Percentiles rank a stretch among this genome's conserved stretches.
Conservation (phyloP, 2,329 filamentous ascomycete genomes). For the Diaporthe citriasiana region DNA sequence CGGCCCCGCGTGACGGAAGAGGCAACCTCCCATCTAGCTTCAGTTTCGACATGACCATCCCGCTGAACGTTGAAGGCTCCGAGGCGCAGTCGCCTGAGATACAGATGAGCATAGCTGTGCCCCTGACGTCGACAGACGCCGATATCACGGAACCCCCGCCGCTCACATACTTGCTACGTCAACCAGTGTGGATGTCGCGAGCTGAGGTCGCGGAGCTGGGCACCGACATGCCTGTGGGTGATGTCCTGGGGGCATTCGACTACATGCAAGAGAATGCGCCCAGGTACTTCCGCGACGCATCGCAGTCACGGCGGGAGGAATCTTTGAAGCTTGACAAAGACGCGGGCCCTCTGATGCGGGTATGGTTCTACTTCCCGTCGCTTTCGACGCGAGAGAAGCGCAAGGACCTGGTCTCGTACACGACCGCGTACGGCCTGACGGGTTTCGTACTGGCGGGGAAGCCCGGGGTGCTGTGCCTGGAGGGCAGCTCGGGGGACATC, state of each 20-base stretch:
- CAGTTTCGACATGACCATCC: conserved; percentile 33
- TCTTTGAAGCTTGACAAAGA: not conserved
- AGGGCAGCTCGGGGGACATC: conserved; percentile 61
- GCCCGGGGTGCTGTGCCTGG: conserved; percentile 67
- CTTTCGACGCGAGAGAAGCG: conserved; percentile 71
- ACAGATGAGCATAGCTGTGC: conserved; percentile 36
- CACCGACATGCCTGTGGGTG: conserved; percentile 32
- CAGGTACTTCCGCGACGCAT: not conserved
- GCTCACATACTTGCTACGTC: conserved; percentile 33
- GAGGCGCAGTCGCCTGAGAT: conserved; percentile 14
- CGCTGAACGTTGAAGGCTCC: conserved; percentile 6
- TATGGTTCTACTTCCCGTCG: conserved; percentile 76
- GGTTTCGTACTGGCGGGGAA: conserved; percentile 74
- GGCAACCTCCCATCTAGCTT: conserved; percentile 22
- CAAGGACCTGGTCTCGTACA: conserved; percentile 68
- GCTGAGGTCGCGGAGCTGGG: conserved; percentile 37
- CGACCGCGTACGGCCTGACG: conserved; percentile 65
- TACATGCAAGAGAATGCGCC: conserved; percentile 34
- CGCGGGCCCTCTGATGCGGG: conserved; percentile 58
- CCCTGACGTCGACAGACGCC: conserved; percentile 4
- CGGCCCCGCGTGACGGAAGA: not conserved
- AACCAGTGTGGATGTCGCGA: conserved; percentile 40
- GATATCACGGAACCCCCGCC: conserved; percentile 28
- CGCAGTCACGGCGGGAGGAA: not conserved
- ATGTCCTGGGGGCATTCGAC: conserved; percentile 39